Conservation (phyloP, 106 monocot genomes). For the Vanilla planifolia region DNA sequence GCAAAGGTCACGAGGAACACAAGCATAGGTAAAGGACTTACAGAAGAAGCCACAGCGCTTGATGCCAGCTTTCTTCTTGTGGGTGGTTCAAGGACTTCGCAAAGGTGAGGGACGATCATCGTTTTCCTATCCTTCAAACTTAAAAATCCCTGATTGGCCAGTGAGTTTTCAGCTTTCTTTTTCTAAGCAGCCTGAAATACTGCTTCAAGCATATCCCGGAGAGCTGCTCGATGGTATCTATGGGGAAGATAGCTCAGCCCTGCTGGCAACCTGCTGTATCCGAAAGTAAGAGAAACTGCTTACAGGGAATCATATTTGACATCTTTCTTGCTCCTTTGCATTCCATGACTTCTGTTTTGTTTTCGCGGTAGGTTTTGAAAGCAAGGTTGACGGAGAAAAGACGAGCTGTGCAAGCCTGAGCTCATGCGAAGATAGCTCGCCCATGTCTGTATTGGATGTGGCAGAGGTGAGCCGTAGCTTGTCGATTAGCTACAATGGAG, state of each 20-base stretch:
- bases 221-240: conserved; percentile 39
- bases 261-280: conserved; percentile 2
- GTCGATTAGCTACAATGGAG: conserved; percentile 14
- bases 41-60: conserved; percentile 32
- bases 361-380: neutral
- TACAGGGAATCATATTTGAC: neutral
- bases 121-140: neutral
- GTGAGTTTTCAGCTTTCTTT: too few species aligned
- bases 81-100: conserved; percentile 32
- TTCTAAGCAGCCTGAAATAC: conserved; percentile 14
- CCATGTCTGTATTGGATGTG: conserved; percentile 32
- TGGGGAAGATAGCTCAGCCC: conserved; percentile 15
- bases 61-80: conserved; percentile 41
- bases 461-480: neutral
- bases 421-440: conserved; percentile 32
- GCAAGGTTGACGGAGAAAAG: conserved; percentile 19
- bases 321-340: neutral
- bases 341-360: neutral
- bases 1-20: conserved; percentile 32
- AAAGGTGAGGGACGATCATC: conserved; percentile 10
- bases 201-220: conserved; percentile 53
- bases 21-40: conserved; percentile 41
- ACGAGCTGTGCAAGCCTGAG: conserved; percentile 11
- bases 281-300: conserved; percentile 18
- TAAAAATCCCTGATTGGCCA: too few species aligned